Base-by-base conservation (phyloP, 768 basidiomycete species). In the Lactifluus pinguis region DNA sequence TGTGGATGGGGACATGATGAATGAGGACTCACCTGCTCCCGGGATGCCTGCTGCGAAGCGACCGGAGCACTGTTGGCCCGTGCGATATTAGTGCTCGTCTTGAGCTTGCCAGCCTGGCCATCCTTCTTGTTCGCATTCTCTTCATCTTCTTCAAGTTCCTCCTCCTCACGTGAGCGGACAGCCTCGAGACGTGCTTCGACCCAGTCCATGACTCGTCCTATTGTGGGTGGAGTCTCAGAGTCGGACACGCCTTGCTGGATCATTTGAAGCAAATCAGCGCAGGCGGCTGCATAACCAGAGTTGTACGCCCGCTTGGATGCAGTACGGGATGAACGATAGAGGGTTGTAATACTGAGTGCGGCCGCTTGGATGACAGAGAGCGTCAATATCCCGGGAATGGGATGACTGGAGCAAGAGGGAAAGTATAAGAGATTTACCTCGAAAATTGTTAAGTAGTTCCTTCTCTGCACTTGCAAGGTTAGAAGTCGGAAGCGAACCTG, bases 131-230 rank as follows among this genome's bases (percentile, higher is more conserved):
- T 71, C 60, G 80, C 83, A 66, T 76, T 78, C 68, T 87, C 85
- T 63, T 88, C 86, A 63, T 89, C 86, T 59, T 89, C 89, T 68
- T 90, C 88, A 34, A 88, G 87, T 62, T 90, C 89, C 68, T 90
- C 90, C 56, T 92, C 89, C 56, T 89, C 86, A 48, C 83, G 77
- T 1, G 83, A 77, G 66, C 79, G 83, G 59, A 92, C 81, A 0
- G 88, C 89, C 25, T 92, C 89, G 47, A 90, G 72, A 59, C 90
- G 76, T 0, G 87, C 89, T 69, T 92, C 90, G 62, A 86, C 82
- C 85, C 88, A 92, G 67, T 92, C 89, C 84, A 92, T 82, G 53
- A 92, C 83, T 32, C 84, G 73, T 11, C 86, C 89, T 67, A 92
- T 85, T 45, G 85, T 85, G 32, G 76, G 71, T 61, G 79, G 62